Evolutionary conservation across 2,329 filamentous ascomycete species (phyloP).

Genomic region (Westerdykella aurantiaca): DNA sequence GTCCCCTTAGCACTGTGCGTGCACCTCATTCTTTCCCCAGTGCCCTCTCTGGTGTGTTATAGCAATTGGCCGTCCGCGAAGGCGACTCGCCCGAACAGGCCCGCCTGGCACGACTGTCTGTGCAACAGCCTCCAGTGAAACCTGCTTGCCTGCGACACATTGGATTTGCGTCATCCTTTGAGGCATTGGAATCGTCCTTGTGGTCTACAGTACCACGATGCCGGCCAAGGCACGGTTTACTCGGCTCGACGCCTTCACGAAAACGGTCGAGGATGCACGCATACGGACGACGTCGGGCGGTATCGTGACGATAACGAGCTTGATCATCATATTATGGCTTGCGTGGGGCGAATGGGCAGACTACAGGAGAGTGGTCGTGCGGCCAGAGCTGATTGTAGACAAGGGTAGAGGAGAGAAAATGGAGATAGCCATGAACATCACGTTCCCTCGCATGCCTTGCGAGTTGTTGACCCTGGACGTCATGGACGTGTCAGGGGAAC

Average conservation of each 20-base stretch:
- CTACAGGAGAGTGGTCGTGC: conserved; percentile 77
- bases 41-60: neutral
- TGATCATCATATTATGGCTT: conserved; percentile 82
- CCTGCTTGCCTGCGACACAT: neutral
- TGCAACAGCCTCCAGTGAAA: neutral
- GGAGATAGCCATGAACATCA: conserved; percentile 98
- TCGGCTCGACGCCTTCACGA: conserved; percentile 96
- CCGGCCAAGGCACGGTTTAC: conserved; percentile 89
- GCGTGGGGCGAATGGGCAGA: conserved; percentile 95
- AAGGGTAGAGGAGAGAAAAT: conserved; percentile 97
- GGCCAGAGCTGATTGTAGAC: conserved; percentile 91
- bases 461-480: conserved; percentile 95
- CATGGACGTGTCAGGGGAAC: conserved; percentile 97
- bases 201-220: conserved; percentile 50
- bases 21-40: conserved; percentile 4
- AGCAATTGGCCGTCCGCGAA: neutral
- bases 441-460: conserved; percentile 89
- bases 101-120: neutral
- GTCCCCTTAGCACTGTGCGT: conserved; percentile 5
- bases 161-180: neutral
- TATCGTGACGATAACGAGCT: conserved; percentile 84
- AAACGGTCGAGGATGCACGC: conserved; percentile 96
- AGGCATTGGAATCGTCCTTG: neutral
- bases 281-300: conserved; percentile 93
- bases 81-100: too few relatives aligned